Conservation (phyloP, 208 protist genomes). For the Trypanosoma avium region DNA sequence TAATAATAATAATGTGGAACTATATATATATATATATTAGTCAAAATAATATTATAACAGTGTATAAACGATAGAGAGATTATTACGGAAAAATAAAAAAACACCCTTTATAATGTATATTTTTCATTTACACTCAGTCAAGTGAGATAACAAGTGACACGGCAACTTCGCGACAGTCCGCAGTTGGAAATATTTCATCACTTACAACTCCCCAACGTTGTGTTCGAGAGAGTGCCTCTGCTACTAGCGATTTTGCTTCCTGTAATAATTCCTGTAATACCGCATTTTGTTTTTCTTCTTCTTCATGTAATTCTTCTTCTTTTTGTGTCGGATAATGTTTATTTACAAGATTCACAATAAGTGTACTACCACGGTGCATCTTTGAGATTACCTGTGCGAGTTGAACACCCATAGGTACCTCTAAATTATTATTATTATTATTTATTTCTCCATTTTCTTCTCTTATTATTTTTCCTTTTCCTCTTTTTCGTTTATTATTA, state of each 20-base stretch:
- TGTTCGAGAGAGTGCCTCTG: slow-evolving; percentile 15
- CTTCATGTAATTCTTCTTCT: not conserved
- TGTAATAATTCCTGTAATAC: not conserved
- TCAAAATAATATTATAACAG: too few species aligned
- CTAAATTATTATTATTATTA: too few species aligned
- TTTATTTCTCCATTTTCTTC: not conserved
- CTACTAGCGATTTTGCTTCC: not conserved
- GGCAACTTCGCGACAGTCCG: slow-evolving; percentile 56
- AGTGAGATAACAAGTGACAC: slow-evolving; percentile 59
- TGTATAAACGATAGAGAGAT: not conserved
- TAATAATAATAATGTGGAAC: too few species aligned
- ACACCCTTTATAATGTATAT: too few species aligned
- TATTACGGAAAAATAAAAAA: not conserved
- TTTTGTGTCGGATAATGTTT: not conserved
- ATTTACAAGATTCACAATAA: slow-evolving; percentile 20
- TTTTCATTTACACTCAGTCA: slow-evolving; percentile 22
- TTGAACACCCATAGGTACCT: not conserved
- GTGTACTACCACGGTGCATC: slow-evolving; percentile 11
- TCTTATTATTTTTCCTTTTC: not conserved
- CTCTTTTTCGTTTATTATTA: slow-evolving; percentile 21
- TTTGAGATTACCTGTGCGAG: slow-evolving; percentile 24
- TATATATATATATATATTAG: too few species aligned
- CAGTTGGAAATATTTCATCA: slow-evolving; percentile 68
- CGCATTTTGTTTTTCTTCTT: not conserved
- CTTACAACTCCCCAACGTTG: slow-evolving; percentile 62